Conservation (phyloP, 108 stramenopile genomes). For the Nitzschia sp. region DNA sequence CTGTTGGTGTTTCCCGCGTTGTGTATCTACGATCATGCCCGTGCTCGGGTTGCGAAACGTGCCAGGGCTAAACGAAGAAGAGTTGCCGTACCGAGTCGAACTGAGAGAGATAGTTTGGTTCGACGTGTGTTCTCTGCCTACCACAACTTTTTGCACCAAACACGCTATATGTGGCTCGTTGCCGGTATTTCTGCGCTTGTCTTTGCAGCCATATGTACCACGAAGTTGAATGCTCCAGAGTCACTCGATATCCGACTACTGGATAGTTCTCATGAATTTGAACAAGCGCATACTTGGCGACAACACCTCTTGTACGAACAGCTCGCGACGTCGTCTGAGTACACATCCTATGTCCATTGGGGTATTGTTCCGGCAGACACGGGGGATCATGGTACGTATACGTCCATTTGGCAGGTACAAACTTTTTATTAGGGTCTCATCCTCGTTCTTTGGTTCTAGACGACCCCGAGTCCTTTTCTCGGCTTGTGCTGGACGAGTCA, state of each 20-base stretch:
- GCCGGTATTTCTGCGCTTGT: constrained; percentile 12
- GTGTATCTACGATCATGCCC: constrained; percentile 39
- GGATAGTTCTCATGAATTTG: constrained; percentile 16
- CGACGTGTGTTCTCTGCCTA: constrained; percentile 26
- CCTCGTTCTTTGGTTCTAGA: background rate
- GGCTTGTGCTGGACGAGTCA: constrained; percentile 35
- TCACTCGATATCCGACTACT: constrained; percentile 38
- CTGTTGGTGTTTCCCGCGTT: constrained; percentile 44
- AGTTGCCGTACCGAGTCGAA: background rate
- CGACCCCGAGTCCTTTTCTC: constrained; percentile 36
- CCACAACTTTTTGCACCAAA: constrained; percentile 27
- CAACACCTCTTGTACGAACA: constrained; percentile 11
- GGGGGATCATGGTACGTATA: constrained; percentile 27
- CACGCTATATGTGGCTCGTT: constrained; percentile 26
- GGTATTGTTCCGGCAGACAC: constrained; percentile 37
- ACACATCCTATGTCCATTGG: constrained; percentile 27
- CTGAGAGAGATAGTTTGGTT: constrained; percentile 21
- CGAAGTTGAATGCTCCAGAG: constrained; percentile 21
- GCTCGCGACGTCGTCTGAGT: constrained; percentile 21
- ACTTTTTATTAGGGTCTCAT: too few relatives aligned
- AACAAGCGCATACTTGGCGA: constrained; percentile 30
- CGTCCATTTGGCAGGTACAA: too few relatives aligned
- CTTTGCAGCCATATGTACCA: constrained; percentile 19
- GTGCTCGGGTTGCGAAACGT: too few relatives aligned
- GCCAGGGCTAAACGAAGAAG: background rate